Evolutionary conservation across 2,329 filamentous ascomycete genomes (phyloP).

Genomic region (Purpureocillium takamizusanense): DNA sequence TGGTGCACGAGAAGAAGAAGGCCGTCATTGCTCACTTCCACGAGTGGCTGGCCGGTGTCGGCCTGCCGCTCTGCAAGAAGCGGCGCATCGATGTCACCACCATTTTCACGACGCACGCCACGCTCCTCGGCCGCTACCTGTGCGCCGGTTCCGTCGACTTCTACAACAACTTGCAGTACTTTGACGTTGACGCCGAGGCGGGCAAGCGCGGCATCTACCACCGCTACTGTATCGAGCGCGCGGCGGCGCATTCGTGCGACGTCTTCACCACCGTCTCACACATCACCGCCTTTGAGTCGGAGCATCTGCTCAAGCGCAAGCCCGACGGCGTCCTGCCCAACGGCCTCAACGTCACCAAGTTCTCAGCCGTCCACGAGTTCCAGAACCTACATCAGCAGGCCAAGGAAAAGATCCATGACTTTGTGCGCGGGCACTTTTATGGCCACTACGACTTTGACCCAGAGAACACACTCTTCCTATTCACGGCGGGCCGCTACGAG

Average conservation of each 20-base stretch:
- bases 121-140: slow-evolving; percentile 87
- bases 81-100: slow-evolving; percentile 93
- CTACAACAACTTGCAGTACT: slow-evolving; percentile 97
- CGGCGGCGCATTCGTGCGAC: slow-evolving; percentile 82
- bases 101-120: slow-evolving; percentile 97
- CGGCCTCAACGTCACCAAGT: slow-evolving; percentile 92
- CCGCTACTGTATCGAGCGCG: slow-evolving; percentile 94
- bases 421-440: slow-evolving; percentile 96
- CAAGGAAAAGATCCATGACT: slow-evolving; percentile 97
- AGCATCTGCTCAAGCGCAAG: slow-evolving; percentile 94
- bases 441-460: slow-evolving; percentile 96
- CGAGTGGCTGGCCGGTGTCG: slow-evolving; percentile 95
- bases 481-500: slow-evolving; percentile 94
- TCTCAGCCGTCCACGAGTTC: slow-evolving; percentile 97
- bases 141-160: slow-evolving; percentile 97
- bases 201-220: slow-evolving; percentile 98
- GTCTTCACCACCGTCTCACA: slow-evolving; percentile 98
- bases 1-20: slow-evolving; percentile 81
- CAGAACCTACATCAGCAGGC: slow-evolving; percentile 95
- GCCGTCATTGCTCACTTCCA: slow-evolving; percentile 98
- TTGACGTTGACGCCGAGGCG: slow-evolving; percentile 92
- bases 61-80: slow-evolving; percentile 84
- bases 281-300: slow-evolving; percentile 96
- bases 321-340: slow-evolving; percentile 95
- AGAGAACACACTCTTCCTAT: slow-evolving; percentile 95